Base-by-base conservation (phyloP, 2,329 filamentous ascomycete species). In the Trichoderma sp. region DNA sequence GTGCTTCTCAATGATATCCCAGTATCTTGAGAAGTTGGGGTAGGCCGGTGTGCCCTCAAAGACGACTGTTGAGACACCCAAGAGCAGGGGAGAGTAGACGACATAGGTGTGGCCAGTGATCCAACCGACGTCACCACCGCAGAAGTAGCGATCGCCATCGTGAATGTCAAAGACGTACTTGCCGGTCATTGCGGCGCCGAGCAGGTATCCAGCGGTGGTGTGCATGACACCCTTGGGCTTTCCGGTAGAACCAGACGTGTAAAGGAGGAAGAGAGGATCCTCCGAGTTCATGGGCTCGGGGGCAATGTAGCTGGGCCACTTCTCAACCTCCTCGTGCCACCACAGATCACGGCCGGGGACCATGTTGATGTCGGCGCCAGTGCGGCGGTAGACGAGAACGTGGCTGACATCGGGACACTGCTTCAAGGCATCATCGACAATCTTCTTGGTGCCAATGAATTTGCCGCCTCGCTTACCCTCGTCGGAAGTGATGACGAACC, bases 111-210 rank as follows among this genome's bases (percentile, higher is more conserved):
- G 96, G 21, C 96, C 96, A 34, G 96, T 99, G 79, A 99, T 98
- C 96, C 96, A 99, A 73, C 96, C 96, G 54, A 99, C 95, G 77
- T 99, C 96, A 79, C 96, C 96, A 80, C 94, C 96, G 76, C 96
- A 99, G 87, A 98, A 98, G 87, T 96, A 97, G 72, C 88, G 89
- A 80, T 99, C 96, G 66, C 91, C 89, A 71, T 94, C 91, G 80
- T 99, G 96, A 72, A 99, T 96, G 79, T 99, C 96, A 78, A 99
- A 99, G 71, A 98, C 95, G 80, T 99, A 98, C 83, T 98, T 99
- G 81, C 94, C 95, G 14, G 96, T 99, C 76, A 91, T 87, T 39
- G 96, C 95, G 63, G 94, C 94, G 70, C 96, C 96, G 8, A 98
- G 83, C n/a, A 99, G 87, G 79, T 98, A 99, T 63, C 96, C 96